These are phyloP conservation scores for Fusarium torulosum DNA, from an alignment of 2,329 filamentous ascomycete species.

Conservation along the genomic window DNA sequence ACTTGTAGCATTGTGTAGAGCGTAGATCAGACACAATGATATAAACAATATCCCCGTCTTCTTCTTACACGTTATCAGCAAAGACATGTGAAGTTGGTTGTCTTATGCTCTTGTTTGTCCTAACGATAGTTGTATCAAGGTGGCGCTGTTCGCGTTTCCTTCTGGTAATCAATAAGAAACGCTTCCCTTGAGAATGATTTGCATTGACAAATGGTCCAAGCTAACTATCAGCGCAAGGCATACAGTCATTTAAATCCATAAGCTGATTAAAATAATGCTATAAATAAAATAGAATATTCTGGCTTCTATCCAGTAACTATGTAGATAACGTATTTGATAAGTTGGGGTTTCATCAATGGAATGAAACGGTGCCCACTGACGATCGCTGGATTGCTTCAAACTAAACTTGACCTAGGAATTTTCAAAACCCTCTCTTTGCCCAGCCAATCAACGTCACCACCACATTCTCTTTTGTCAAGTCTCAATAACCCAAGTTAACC, in stretches of 20 bases:
- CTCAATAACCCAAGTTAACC: neutral
- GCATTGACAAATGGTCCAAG: neutral
- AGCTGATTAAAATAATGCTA: neutral
- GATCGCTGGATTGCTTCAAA: slow-evolving; percentile 34
- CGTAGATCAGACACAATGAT: neutral
- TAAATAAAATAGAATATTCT: neutral
- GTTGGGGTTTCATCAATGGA: neutral
- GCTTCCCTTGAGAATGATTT: neutral
- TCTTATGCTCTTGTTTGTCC: neutral
- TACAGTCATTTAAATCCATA: neutral
- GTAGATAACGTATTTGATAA: neutral
- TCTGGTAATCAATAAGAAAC: slow-evolving; percentile 12
- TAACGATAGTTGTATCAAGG: neutral
- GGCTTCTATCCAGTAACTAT: neutral
- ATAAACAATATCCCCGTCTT: neutral
- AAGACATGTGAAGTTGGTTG: neutral
- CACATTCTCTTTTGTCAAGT: slow-evolving; percentile 27
- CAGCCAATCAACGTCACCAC: slow-evolving; percentile 29
- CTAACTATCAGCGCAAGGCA: neutral
- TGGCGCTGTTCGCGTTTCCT: slow-evolving; percentile 7
- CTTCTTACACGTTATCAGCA: neutral
- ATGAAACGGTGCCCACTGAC: slow-evolving; percentile 24
- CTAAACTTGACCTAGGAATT: slow-evolving; percentile 28
- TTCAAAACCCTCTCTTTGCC: slow-evolving; percentile 34
- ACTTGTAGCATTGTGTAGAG: neutral